Conservation (phyloP, 2,329 filamentous ascomycete genomes). For the Ascochyta pisi region DNA sequence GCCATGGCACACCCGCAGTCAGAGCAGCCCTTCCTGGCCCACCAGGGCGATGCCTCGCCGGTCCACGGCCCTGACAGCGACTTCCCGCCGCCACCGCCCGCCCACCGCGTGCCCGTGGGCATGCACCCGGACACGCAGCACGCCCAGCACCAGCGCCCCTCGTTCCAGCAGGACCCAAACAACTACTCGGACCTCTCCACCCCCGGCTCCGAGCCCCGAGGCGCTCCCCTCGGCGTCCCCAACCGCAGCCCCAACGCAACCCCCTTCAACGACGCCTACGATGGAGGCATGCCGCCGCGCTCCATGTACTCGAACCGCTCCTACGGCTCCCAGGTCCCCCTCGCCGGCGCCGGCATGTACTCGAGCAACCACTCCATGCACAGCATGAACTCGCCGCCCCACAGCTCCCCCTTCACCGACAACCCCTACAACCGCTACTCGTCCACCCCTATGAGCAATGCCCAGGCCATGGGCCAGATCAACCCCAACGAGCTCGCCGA, state of each 20-base stretch:
- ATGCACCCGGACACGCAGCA: constrained; percentile 32
- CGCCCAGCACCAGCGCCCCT: constrained; percentile 27
- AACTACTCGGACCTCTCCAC: constrained; percentile 46
- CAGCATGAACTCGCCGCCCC: constrained; percentile 54
- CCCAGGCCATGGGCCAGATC: constrained; percentile 56
- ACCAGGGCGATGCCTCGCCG: constrained; percentile 28
- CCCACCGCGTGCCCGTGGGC: constrained; percentile 40
- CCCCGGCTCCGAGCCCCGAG: constrained; percentile 57
- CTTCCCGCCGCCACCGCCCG: constrained; percentile 45
- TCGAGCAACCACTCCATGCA: constrained; percentile 53
- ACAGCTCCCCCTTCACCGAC: constrained; percentile 60
- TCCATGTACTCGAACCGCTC: constrained; percentile 34
- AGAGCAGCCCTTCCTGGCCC: constrained; percentile 30
- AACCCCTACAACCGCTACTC: constrained; percentile 71
- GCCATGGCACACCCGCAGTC: constrained; percentile 13
- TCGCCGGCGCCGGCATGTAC: constrained; percentile 42
- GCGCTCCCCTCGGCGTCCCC: constrained; percentile 57
- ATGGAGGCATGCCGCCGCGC: constrained; percentile 19
- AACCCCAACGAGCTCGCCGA: constrained; percentile 84
- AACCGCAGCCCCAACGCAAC: constrained; percentile 30
- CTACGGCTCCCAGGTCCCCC: constrained; percentile 31
- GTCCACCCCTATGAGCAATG: constrained; percentile 42
- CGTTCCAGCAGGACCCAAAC: constrained; percentile 34
- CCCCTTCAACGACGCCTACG: constrained; percentile 34
- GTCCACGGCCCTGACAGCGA: constrained; percentile 29